These are phyloP conservation scores for Conticribra guillardii DNA, from an alignment of 108 stramenopile species.

Conservation along the genomic window DNA sequence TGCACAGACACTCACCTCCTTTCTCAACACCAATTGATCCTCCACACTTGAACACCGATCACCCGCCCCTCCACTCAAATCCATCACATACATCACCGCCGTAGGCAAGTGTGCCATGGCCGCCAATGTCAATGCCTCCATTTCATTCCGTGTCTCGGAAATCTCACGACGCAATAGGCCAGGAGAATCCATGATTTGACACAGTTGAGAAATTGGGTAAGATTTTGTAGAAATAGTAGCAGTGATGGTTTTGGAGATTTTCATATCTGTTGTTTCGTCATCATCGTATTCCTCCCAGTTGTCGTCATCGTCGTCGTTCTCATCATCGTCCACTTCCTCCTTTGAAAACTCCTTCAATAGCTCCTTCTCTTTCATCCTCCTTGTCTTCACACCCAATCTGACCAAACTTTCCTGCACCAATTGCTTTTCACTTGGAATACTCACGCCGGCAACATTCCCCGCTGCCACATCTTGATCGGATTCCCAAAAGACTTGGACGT, in stretches of 20 bases:
- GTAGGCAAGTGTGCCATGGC: slow-evolving; percentile 96
- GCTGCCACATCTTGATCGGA: slow-evolving; percentile 43
- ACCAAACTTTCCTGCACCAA: slow-evolving; percentile 31
- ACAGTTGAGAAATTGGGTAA: slow-evolving; percentile 57
- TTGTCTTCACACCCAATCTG: slow-evolving; percentile 25
- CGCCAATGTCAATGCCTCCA: slow-evolving; percentile 95
- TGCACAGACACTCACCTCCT: slow-evolving; percentile 52
- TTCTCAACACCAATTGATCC: slow-evolving; percentile 88
- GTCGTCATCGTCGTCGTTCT: neutral
- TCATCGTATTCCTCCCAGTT: neutral
- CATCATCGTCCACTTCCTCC: neutral
- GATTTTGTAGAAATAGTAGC: slow-evolving; percentile 7
- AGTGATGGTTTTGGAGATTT: slow-evolving; percentile 56
- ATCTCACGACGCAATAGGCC: slow-evolving; percentile 84
- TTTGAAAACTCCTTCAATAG: slow-evolving; percentile 10
- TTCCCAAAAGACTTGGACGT: slow-evolving; percentile 91
- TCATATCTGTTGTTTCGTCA: slow-evolving; percentile 11
- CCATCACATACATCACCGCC: slow-evolving; percentile 97
- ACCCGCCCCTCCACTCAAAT: slow-evolving; percentile 90
- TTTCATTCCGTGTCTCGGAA: slow-evolving; percentile 89
- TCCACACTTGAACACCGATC: slow-evolving; percentile 85
- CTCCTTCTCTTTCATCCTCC: slow-evolving; percentile 22
- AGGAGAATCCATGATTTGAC: slow-evolving; percentile 94
- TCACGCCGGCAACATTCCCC: slow-evolving; percentile 47
- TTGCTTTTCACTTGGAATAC: slow-evolving; percentile 34